These are phyloP conservation scores for Malus hybrid DNA, from an alignment of 331 rosid genomes.

Conservation along the genomic window DNA sequence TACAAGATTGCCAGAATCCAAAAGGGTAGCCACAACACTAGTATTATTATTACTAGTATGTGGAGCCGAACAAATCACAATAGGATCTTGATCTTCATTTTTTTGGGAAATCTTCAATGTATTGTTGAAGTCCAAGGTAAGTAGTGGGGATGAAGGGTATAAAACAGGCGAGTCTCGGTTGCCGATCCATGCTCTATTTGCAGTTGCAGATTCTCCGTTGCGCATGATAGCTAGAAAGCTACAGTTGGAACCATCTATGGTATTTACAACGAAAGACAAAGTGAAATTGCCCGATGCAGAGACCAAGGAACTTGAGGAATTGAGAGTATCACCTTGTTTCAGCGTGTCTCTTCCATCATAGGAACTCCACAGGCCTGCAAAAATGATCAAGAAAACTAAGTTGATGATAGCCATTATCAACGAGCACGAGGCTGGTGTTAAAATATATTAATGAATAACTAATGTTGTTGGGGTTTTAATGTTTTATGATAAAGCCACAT, in stretches of 20 bases:
- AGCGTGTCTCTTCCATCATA: not conserved
- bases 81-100: not conserved
- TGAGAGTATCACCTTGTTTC: not conserved
- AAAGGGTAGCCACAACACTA: not conserved
- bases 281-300: not conserved
- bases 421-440: too few relatives aligned
- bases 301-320: not conserved
- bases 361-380: not conserved
- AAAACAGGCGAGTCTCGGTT: not conserved
- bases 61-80: not conserved
- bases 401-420: not conserved
- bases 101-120: not conserved
- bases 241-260: not conserved
- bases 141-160: not conserved
- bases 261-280: not conserved
- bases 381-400: not conserved
- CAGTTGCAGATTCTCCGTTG: rapidly evolving
- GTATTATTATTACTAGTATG: not conserved
- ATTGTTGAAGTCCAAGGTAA: not conserved
- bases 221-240: not conserved
- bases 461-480: too few relatives aligned
- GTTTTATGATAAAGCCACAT: too few relatives aligned
- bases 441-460: too few relatives aligned
- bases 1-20: not conserved
- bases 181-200: not conserved